Conservation (phyloP, 441 rosid species). For the Lagerstroemia fauriei region DNA sequence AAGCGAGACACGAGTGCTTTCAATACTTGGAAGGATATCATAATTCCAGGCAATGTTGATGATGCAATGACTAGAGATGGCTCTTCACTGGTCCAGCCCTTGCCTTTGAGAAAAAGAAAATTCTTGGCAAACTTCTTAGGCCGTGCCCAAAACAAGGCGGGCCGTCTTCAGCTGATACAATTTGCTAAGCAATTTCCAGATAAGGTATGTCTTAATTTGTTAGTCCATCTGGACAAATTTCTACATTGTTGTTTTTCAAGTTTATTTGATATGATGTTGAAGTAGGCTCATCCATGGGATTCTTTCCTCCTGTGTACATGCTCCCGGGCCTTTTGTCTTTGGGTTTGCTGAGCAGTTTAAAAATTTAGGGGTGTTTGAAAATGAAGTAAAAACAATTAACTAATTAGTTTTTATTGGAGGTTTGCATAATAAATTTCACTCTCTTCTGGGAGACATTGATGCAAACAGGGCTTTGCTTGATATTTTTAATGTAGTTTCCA, state of each 20-base stretch:
- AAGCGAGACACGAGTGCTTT: too few relatives aligned
- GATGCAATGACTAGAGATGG: conserved; percentile 32
- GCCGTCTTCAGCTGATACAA: conserved; percentile 80
- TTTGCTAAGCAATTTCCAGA: conserved; percentile 76
- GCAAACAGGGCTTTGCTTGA: background rate
- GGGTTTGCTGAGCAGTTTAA: background rate
- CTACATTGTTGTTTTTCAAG: background rate
- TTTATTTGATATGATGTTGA: background rate
- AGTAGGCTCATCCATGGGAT: background rate
- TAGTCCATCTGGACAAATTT: background rate
- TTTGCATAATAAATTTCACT: background rate
- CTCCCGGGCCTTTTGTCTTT: background rate
- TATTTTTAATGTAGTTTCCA: background rate
- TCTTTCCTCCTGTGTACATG: background rate
- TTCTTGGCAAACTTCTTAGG: conserved; percentile 87
- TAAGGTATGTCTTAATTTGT: conserved; percentile 50
- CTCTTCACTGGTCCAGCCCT: conserved; percentile 55
- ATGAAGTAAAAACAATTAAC: background rate
- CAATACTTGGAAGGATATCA: conserved; percentile 5
- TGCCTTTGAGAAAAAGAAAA: conserved; percentile 71
- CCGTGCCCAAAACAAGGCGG: conserved; percentile 81
- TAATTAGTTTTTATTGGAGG: background rate
- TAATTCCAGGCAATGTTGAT: conserved; percentile 38
- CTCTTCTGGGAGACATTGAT: background rate
- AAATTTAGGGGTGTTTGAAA: background rate